These are phyloP conservation scores for Begonia masoniana DNA, from an alignment of 306 rosid species.

Conservation along the genomic window DNA sequence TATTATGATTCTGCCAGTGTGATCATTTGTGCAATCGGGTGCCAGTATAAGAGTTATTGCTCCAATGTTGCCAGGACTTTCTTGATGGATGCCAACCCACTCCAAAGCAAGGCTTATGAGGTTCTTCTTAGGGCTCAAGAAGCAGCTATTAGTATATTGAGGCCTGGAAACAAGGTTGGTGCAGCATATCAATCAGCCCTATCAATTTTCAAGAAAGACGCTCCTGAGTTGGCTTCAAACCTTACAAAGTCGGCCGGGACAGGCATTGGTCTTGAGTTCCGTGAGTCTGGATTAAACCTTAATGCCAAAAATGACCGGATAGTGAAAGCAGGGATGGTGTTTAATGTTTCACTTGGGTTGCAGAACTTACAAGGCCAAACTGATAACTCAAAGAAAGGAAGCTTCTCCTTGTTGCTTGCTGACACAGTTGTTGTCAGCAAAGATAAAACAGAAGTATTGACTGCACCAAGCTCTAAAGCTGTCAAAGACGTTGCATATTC, in stretches of 20 bases:
- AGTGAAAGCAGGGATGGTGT: slow-evolving; percentile 75
- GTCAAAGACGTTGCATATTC: slow-evolving; percentile 80
- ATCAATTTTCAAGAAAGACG: slow-evolving; percentile 68
- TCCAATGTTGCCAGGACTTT: slow-evolving; percentile 76
- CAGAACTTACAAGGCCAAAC: slow-evolving; percentile 53
- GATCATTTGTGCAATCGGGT: slow-evolving; percentile 84
- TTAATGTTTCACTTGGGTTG: slow-evolving; percentile 79
- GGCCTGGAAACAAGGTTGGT: slow-evolving; percentile 52
- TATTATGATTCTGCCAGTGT: slow-evolving; percentile 78
- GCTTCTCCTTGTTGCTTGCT: slow-evolving; percentile 69
- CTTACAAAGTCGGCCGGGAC: slow-evolving; percentile 88
- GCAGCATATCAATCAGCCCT: slow-evolving; percentile 68
- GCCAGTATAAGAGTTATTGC: slow-evolving; percentile 88
- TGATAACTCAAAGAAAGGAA: slow-evolving; percentile 35
- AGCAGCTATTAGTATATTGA: slow-evolving; percentile 54
- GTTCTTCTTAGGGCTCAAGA: slow-evolving; percentile 87
- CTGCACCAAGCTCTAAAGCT: slow-evolving; percentile 57
- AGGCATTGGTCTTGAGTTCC: slow-evolving; percentile 90
- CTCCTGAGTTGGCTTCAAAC: slow-evolving; percentile 53
- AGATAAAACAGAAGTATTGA: slow-evolving; percentile 61
- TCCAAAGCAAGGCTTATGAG: slow-evolving; percentile 78
- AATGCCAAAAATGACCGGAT: slow-evolving; percentile 69
- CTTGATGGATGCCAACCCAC: slow-evolving; percentile 77
- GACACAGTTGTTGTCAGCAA: slow-evolving; percentile 58
- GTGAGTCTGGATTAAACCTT: slow-evolving; percentile 81